phyloP scores from a whole-genome alignment of 805 yeast genomes.

The Ogataea minuta region DNA sequence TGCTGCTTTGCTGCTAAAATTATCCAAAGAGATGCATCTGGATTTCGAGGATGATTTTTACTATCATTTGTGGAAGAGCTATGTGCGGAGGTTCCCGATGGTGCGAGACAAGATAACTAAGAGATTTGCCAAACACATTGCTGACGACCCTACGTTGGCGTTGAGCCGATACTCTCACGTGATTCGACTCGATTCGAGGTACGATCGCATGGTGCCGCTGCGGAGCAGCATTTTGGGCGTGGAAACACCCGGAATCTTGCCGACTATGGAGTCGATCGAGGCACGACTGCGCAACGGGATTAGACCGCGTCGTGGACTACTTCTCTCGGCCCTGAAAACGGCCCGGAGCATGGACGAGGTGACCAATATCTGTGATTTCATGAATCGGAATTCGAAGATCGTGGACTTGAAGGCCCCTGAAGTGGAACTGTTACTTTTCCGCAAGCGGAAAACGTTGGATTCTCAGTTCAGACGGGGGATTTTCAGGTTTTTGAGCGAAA shows the following conservation, averaged over 20 bases:
- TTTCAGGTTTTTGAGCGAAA: constrained; percentile 6
- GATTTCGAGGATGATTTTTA: constrained; percentile 19
- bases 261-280: constrained; percentile 23
- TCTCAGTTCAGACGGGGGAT: constrained; percentile 8
- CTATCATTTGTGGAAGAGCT: constrained; percentile 22
- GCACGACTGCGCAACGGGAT: constrained; percentile 27
- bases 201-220: background rate
- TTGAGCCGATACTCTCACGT: constrained; percentile 7
- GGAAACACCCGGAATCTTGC: constrained; percentile 9
- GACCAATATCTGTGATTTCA: constrained; percentile 15
- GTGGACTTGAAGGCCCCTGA: constrained; percentile 12
- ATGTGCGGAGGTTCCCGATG: constrained; percentile 23
- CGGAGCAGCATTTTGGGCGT: constrained; percentile 9
- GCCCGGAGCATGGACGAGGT: constrained; percentile 16
- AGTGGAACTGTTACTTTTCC: constrained; percentile 20
- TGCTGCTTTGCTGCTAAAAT: constrained; percentile 23
- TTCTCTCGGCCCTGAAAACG: constrained; percentile 15
- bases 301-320: constrained; percentile 20
- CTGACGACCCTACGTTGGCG: constrained; percentile 1
- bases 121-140: constrained; percentile 11
- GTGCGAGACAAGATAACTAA: constrained; percentile 18
- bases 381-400: constrained; percentile 14
- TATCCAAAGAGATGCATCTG: constrained; percentile 27
- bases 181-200: background rate
- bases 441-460: constrained; percentile 22